phyloP scores from a whole-genome alignment of 352 stramenopile species.

The Globisporangium lucens region DNA sequence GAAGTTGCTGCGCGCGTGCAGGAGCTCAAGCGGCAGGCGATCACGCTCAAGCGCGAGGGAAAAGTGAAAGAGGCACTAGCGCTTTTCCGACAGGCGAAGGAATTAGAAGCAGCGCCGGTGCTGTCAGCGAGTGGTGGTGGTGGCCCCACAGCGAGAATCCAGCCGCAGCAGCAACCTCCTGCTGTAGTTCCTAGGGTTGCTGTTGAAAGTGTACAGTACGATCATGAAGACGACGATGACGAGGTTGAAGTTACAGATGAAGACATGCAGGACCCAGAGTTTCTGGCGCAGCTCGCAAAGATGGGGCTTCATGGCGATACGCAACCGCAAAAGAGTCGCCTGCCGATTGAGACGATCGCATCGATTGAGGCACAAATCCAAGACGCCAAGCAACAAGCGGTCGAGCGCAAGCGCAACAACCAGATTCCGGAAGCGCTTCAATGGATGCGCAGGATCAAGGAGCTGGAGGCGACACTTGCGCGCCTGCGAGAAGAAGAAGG shows the following conservation, averaged over 20 bases:
- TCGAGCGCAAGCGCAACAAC: constrained; percentile 54
- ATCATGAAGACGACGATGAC: constrained; percentile 24
- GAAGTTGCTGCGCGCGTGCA: constrained; percentile 25
- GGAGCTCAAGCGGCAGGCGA: constrained; percentile 48
- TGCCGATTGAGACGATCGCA: constrained; percentile 16
- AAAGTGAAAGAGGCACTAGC: constrained; percentile 48
- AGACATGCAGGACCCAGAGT: constrained; percentile 73
- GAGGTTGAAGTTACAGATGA: constrained; percentile 74
- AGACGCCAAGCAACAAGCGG: constrained; percentile 38
- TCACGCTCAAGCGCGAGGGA: constrained; percentile 54
- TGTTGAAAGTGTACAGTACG: constrained; percentile 8
- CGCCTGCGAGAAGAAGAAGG: not conserved
- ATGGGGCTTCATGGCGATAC: constrained; percentile 36
- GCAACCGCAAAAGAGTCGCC: not conserved
- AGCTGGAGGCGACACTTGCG: constrained; percentile 39
- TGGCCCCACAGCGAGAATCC: not conserved
- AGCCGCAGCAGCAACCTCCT: not conserved
- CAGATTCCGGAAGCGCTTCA: constrained; percentile 52
- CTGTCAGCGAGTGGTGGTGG: not conserved
- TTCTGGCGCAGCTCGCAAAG: constrained; percentile 49
- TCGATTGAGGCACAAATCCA: constrained; percentile 45
- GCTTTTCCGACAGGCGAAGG: constrained; percentile 59
- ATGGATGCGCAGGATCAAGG: constrained; percentile 59
- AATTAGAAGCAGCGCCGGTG: constrained; percentile 29
- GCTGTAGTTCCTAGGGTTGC: not conserved